A percentile compares a stretch with the other conserved stretches of the same genome.
phyloP scores from a whole-genome alignment of 1,139 yeast species.

The Taphrina deformans region DNA sequence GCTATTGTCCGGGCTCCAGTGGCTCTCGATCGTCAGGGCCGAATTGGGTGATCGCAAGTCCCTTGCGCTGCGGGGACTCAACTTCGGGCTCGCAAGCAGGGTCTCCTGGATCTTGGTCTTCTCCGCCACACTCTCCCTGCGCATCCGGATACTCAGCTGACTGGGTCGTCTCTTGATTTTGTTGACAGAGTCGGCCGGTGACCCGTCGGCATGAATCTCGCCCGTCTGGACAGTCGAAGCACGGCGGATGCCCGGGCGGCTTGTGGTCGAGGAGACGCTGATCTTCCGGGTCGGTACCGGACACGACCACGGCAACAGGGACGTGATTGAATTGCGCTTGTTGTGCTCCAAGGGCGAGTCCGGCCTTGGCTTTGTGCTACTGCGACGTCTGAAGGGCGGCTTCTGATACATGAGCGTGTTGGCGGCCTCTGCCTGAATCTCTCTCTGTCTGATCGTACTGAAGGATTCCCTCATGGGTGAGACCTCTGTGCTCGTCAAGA shows the following conservation, averaged over 20 bases:
- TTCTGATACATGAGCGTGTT: slow-evolving; percentile 8
- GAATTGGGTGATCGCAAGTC: background rate
- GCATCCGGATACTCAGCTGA: slow-evolving; percentile 22
- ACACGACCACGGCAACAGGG: slow-evolving; percentile 5
- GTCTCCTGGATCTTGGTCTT: slow-evolving; percentile 3
- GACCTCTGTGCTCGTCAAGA: background rate
- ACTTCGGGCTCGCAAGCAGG: background rate
- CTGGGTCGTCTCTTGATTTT: slow-evolving; percentile 18
- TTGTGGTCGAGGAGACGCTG: slow-evolving; percentile 3
- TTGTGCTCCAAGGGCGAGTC: slow-evolving; percentile 8
- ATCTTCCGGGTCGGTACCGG: slow-evolving; percentile 13
- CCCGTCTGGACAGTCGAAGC: background rate
- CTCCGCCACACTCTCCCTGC: slow-evolving; percentile 30
- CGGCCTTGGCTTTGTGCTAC: background rate
- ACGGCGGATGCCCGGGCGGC: background rate
- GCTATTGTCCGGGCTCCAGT: slow-evolving; percentile 1
- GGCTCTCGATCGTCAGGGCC: background rate
- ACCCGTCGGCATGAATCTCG: background rate
- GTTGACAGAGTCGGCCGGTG: background rate
- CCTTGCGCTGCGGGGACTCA: background rate
- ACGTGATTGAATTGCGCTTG: background rate
- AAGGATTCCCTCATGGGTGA: background rate
- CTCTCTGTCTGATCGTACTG: slow-evolving; percentile 1
- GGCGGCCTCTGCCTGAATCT: slow-evolving; percentile 2
- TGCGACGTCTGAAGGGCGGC: slow-evolving; percentile 7